A percentile compares a stretch with the other conserved stretches of the same genome.
phyloP scores from a whole-genome alignment of 1,284 basidiomycete genomes.

The Fomitopsis schrenkii region DNA sequence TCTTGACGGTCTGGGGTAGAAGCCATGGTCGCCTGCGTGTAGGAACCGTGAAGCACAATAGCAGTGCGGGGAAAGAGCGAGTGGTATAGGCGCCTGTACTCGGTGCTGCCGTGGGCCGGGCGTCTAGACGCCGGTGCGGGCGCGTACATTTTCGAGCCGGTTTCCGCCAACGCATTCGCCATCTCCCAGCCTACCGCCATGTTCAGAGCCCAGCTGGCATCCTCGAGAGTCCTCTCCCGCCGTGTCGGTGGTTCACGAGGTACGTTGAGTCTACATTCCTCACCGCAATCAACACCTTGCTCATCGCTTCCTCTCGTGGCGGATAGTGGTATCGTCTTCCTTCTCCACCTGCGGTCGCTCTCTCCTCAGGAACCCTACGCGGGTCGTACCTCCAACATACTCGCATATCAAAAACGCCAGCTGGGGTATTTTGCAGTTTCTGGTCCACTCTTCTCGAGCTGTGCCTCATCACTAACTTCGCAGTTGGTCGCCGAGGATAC shows the following conservation, averaged over 20 bases:
- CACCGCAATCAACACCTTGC: background rate
- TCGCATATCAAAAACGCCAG: conserved; percentile 19
- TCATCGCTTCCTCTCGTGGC: background rate
- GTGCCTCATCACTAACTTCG: background rate
- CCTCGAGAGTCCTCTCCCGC: conserved; percentile 47
- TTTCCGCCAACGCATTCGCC: conserved; percentile 2
- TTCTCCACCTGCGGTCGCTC: conserved; percentile 24
- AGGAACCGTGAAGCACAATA: background rate
- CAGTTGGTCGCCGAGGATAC: conserved; percentile 56
- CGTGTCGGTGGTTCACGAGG: conserved; percentile 46
- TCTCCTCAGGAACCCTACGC: conserved; percentile 24
- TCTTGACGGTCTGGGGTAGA: conserved; percentile 56
- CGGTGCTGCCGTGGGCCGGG: background rate
- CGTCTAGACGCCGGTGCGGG: conserved; percentile 2
- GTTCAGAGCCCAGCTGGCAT: conserved; percentile 42
- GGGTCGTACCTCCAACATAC: conserved; percentile 12
- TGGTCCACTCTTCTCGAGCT: background rate
- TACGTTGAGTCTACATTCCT: conserved; percentile 20
- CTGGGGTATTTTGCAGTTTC: conserved; percentile 15
- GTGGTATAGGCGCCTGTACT: background rate
- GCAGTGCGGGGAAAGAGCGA: background rate
- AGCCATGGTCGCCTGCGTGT: conserved; percentile 34
- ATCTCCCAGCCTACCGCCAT: conserved; percentile 24
- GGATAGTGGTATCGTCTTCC: conserved; percentile 25
- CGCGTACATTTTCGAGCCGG: conserved; percentile 16